phyloP scores from a whole-genome alignment of 345 rosid genomes.

The Acer yangbiense region DNA sequence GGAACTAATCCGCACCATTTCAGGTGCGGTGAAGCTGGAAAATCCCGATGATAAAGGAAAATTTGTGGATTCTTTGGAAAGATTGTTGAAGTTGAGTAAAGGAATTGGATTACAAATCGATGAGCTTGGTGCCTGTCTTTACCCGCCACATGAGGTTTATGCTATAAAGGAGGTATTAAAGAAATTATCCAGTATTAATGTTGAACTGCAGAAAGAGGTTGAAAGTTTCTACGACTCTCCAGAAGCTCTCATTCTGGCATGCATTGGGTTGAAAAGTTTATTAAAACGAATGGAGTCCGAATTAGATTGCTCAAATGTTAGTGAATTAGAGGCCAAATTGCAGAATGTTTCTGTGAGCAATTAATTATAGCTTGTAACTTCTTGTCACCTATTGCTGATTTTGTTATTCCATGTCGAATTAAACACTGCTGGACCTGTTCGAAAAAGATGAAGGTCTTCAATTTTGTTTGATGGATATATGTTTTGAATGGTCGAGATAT shows the following conservation, averaged over 20 bases:
- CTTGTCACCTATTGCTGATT: background rate
- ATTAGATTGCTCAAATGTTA: constrained; percentile 29
- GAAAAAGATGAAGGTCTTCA: background rate
- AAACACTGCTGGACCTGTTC: background rate
- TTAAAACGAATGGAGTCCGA: constrained; percentile 49
- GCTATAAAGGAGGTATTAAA: constrained; percentile 46
- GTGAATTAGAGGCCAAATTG: constrained; percentile 49
- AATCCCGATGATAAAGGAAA: constrained; percentile 44
- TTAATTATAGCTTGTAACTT: constrained; percentile 2
- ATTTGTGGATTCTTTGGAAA: constrained; percentile 74
- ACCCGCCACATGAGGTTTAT: constrained; percentile 78
- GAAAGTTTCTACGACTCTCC: constrained; percentile 43
- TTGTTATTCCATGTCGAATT: background rate
- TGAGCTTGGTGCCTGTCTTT: constrained; percentile 83
- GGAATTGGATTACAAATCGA: constrained; percentile 66
- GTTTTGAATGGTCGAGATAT: background rate
- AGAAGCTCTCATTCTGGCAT: constrained; percentile 52
- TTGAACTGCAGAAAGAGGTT: constrained; percentile 48
- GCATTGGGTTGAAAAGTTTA: constrained; percentile 43
- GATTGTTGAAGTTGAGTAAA: constrained; percentile 62
- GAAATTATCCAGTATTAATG: constrained; percentile 36
- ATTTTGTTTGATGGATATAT: background rate
- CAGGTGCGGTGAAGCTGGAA: constrained; percentile 71
- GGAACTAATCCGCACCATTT: constrained; percentile 77
- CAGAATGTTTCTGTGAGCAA: constrained; percentile 47